These are phyloP conservation scores for Hortiboletus flavorubellus DNA, from an alignment of 768 basidiomycete genomes.

Conservation along the genomic window DNA sequence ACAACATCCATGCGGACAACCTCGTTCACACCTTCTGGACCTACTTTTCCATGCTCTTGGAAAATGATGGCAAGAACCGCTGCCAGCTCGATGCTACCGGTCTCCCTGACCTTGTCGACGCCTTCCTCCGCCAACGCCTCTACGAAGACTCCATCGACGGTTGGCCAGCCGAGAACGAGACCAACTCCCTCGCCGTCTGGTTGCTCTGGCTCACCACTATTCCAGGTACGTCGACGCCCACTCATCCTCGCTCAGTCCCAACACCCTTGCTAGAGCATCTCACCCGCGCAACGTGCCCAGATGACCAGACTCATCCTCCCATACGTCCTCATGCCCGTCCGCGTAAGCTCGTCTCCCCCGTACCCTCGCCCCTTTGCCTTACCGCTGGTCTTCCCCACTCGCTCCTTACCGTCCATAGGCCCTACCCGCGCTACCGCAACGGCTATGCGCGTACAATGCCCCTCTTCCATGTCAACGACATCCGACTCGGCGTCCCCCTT, in stretches of 20 bases:
- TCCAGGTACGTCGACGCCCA: slow-evolving; percentile 36
- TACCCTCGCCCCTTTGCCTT: slow-evolving; percentile 1
- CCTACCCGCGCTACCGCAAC: slow-evolving; percentile 45
- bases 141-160: slow-evolving; percentile 43
- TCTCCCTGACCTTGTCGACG: slow-evolving; percentile 43
- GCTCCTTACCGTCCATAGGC: slow-evolving; percentile 39
- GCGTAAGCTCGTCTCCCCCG: slow-evolving; percentile 31
- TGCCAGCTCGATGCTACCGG: slow-evolving; percentile 53
- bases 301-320: slow-evolving; percentile 39
- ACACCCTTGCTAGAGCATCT: slow-evolving; percentile 28
- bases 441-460: slow-evolving; percentile 30
- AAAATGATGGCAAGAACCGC: slow-evolving; percentile 67
- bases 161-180: slow-evolving; percentile 54
- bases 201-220: slow-evolving; percentile 60
- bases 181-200: slow-evolving; percentile 58
- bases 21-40: slow-evolving; percentile 40
- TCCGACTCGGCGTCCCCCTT: slow-evolving; percentile 38
- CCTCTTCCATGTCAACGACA: slow-evolving; percentile 31
- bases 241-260: slow-evolving; percentile 11
- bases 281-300: slow-evolving; percentile 23
- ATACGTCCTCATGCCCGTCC: slow-evolving; percentile 47
- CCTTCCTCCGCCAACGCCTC: slow-evolving; percentile 44
- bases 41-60: slow-evolving; percentile 54
- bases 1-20: slow-evolving; percentile 31
- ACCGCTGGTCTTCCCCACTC: slow-evolving; percentile 24